Percentiles rank a stretch among this genome's conserved stretches.
These are phyloP conservation scores for Phaeomoniella chlamydospora DNA, from an alignment of 2,329 filamentous ascomycete species.

Conservation along the genomic window DNA sequence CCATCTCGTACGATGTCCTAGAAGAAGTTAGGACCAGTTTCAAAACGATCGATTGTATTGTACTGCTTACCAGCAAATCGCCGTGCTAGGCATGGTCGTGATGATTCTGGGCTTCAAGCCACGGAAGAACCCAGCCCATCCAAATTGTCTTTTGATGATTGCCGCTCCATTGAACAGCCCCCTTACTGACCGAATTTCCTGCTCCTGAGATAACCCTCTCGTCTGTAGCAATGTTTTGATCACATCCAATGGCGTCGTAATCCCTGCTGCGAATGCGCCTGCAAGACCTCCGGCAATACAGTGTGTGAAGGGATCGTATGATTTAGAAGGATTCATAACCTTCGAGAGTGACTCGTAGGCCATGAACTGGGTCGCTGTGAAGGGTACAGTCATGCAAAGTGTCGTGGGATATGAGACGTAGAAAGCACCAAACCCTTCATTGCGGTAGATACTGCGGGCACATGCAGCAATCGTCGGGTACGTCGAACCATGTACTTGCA, in stretches of 20 bases:
- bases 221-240: conserved; percentile 97
- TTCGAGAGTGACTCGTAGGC: conserved; percentile 96
- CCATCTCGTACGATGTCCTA: conserved; percentile 53
- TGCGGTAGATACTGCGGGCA: conserved; percentile 72
- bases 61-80: conserved; percentile 87
- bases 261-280: conserved; percentile 79
- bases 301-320: conserved; percentile 86
- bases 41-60: too few species aligned
- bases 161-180: conserved; percentile 65
- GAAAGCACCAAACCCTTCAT: conserved; percentile 80
- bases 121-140: conserved; percentile 78
- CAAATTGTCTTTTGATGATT: conserved; percentile 72
- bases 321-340: conserved; percentile 69
- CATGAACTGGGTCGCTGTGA: conserved; percentile 92
- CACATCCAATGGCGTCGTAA: conserved; percentile 93
- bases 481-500: conserved; percentile 94
- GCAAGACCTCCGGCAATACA: conserved; percentile 85
- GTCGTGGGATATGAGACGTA: conserved; percentile 98
- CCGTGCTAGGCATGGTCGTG: conserved; percentile 95
- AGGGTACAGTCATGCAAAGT: conserved; percentile 95
- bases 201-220: conserved; percentile 65
- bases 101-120: conserved; percentile 82
- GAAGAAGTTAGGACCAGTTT: conserved; percentile 1
- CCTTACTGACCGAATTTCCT: conserved; percentile 72
- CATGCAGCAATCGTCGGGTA: conserved; percentile 81